A percentile compares a stretch with the other conserved stretches of the same genome.
Conservation (phyloP, 23 red algal genomes). For the Agarophyton chilense region DNA sequence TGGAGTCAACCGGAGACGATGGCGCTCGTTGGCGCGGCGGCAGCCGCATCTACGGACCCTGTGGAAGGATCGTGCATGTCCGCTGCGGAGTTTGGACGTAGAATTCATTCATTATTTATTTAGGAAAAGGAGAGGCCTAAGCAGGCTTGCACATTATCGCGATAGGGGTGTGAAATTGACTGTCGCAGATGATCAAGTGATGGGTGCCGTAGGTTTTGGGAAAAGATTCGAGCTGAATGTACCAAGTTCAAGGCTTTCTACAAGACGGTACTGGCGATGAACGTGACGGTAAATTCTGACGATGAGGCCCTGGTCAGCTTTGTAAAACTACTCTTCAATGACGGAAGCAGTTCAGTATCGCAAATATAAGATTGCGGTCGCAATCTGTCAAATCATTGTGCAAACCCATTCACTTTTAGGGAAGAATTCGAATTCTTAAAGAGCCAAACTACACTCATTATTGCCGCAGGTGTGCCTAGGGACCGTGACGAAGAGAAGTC, state of each 20-base stretch:
- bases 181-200: conserved; percentile 1
- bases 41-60: background rate
- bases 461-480: background rate
- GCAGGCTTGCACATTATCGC: background rate
- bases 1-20: too few species aligned
- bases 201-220: too few species aligned
- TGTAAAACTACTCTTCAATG: conserved; percentile 8
- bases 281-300: background rate
- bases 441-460: background rate
- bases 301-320: background rate
- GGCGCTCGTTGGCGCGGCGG: background rate
- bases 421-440: too few species aligned
- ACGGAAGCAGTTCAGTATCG: background rate
- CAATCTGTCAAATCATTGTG: background rate
- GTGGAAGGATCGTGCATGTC: background rate
- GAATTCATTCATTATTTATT: background rate
- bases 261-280: background rate
- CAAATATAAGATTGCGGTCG: conserved; percentile 1
- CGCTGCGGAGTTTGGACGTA: background rate
- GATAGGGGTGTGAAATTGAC: background rate
- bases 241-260: background rate
- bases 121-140: background rate
- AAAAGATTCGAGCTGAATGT: too few species aligned
- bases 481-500: background rate
- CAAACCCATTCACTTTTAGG: conserved; percentile 6